A percentile compares a stretch with the other conserved stretches of the same genome.
phyloP scores from a whole-genome alignment of 1,284 basidiomycete genomes.

The Psilocybe mexicana region DNA sequence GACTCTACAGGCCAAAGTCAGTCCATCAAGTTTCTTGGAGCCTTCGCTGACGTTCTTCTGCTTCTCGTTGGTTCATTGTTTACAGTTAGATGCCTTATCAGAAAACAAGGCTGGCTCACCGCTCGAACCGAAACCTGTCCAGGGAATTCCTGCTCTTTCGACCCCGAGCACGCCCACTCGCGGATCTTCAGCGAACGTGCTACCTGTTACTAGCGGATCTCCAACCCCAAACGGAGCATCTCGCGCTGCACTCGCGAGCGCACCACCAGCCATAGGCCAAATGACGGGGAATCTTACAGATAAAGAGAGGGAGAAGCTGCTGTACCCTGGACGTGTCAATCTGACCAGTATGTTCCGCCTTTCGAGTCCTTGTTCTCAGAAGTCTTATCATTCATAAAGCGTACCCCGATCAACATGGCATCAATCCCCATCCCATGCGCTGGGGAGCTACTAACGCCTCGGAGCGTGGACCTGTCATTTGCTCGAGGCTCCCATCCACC shows the following conservation, averaged over 20 bases:
- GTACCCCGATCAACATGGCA: conserved; percentile 50
- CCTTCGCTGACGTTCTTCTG: not conserved
- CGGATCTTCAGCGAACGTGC: conserved; percentile 13
- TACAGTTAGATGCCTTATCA: conserved; percentile 36
- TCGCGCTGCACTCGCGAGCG: conserved; percentile 29
- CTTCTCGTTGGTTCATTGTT: not conserved
- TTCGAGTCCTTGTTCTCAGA: not conserved
- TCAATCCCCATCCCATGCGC: conserved; percentile 71
- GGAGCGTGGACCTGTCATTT: conserved; percentile 85
- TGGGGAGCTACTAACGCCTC: conserved; percentile 79
- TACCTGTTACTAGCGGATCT: not conserved
- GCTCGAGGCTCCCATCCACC: conserved; percentile 80
- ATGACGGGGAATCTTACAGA: conserved; percentile 34
- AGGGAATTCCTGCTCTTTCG: conserved; percentile 4
- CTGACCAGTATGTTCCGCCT: conserved; percentile 66
- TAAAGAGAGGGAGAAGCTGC: conserved; percentile 68
- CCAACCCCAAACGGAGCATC: not conserved
- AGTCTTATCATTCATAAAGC: conserved; percentile 27
- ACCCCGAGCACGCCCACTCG: conserved; percentile 13
- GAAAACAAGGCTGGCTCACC: conserved; percentile 19
- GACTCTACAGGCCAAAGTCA: conserved; percentile 71
- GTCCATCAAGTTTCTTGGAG: conserved; percentile 13
- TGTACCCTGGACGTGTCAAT: conserved; percentile 79
- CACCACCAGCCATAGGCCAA: conserved; percentile 29
- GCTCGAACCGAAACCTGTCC: conserved; percentile 25